Conservation (phyloP, 1,284 basidiomycete species). For the Dichomitus squalens region DNA sequence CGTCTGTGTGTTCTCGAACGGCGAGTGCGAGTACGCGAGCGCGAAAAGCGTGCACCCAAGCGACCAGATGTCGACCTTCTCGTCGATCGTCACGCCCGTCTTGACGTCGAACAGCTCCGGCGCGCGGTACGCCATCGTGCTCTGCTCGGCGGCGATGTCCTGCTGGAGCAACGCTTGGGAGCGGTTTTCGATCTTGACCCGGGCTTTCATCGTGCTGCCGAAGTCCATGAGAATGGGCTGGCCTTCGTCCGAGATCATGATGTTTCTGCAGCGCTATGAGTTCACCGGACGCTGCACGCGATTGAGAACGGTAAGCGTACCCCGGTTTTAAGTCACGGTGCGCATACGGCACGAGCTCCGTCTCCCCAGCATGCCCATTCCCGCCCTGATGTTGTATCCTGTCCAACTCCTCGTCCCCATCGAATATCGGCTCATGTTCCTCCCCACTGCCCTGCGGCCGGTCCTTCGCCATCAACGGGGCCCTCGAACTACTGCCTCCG, state of each 20-base stretch:
- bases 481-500: constrained; percentile 41
- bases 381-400: constrained; percentile 32
- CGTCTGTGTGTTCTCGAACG: constrained; percentile 88
- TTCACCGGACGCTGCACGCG: not conserved
- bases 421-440: constrained; percentile 62
- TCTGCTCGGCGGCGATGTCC: constrained; percentile 94
- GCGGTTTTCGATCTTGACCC: constrained; percentile 78
- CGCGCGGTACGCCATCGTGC: constrained; percentile 95
- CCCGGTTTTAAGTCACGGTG: constrained; percentile 98
- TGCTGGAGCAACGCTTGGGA: constrained; percentile 88
- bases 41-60: constrained; percentile 92
- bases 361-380: constrained; percentile 38
- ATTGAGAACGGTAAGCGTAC: constrained; percentile 46
- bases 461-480: constrained; percentile 55
- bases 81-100: constrained; percentile 84
- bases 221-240: constrained; percentile 98
- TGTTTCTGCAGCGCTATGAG: constrained; percentile 60
- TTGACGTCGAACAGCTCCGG: constrained; percentile 96
- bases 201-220: constrained; percentile 84
- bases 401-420: constrained; percentile 73
- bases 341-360: constrained; percentile 84
- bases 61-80: constrained; percentile 97
- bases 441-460: constrained; percentile 38
- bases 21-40: constrained; percentile 89
- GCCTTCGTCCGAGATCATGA: constrained; percentile 95